These are phyloP conservation scores for Trichoderma hamatum DNA, from an alignment of 2,329 filamentous ascomycete species.

Conservation along the genomic window DNA sequence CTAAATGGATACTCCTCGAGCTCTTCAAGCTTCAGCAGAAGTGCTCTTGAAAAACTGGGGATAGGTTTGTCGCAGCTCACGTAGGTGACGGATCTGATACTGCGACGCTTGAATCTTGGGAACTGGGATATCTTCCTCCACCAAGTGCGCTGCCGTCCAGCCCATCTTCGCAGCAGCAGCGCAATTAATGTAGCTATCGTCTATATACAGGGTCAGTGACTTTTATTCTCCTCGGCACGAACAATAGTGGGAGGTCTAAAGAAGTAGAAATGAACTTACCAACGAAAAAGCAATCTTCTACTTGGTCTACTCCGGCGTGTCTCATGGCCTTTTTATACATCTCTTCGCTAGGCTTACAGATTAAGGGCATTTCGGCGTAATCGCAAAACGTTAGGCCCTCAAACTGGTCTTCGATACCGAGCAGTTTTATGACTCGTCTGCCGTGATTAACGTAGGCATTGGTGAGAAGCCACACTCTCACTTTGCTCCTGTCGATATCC, in stretches of 20 bases:
- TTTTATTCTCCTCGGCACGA: not conserved
- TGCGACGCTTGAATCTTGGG: constrained; percentile 69
- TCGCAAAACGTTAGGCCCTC: constrained; percentile 96
- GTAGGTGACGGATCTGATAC: constrained; percentile 73
- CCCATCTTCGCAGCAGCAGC: constrained; percentile 74
- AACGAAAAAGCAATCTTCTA: constrained; percentile 85
- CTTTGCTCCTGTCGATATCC: constrained; percentile 80
- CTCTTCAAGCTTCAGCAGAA: not conserved
- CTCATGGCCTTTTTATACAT: constrained; percentile 90
- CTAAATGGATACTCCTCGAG: not conserved
- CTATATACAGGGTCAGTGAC: constrained; percentile 47
- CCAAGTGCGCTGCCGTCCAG: constrained; percentile 83
- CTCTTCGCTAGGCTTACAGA: constrained; percentile 82
- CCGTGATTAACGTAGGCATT: constrained; percentile 94
- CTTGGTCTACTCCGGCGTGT: constrained; percentile 71
- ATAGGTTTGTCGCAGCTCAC: constrained; percentile 75
- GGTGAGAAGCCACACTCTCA: constrained; percentile 91
- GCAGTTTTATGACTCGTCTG: constrained; percentile 75
- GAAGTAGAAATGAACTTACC: constrained; percentile 55
- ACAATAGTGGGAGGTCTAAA: not conserved
- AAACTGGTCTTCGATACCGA: constrained; percentile 85
- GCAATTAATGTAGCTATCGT: constrained; percentile 87
- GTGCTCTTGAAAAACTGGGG: constrained; percentile 79
- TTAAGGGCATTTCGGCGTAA: constrained; percentile 70
- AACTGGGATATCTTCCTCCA: constrained; percentile 71